A percentile compares a stretch with the other conserved stretches of the same genome.
Conservation (phyloP, 2,329 filamentous ascomycete species). For the Colletotrichum chrysophilum region DNA sequence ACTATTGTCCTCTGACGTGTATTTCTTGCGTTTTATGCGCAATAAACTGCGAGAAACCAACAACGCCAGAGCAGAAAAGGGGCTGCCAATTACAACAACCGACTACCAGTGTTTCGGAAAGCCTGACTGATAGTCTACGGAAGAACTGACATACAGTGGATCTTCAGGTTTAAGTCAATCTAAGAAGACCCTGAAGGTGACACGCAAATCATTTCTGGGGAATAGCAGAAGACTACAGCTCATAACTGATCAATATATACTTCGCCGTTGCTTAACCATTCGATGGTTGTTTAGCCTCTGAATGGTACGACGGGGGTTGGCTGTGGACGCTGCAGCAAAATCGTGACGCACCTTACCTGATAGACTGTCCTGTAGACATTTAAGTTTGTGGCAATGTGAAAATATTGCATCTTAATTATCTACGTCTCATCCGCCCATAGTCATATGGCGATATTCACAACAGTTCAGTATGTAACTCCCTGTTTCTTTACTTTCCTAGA, state of each 20-base stretch:
- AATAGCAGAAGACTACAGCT: fast-evolving
- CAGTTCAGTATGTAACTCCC: too few species aligned
- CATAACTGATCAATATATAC: not conserved
- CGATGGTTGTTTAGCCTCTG: not conserved
- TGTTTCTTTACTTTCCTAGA: too few species aligned
- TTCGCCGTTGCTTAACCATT: fast-evolving
- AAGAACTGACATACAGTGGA: fast-evolving
- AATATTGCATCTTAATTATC: fast-evolving
- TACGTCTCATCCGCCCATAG: not conserved
- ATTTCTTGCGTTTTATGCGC: fast-evolving
- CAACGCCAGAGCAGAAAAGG: too few species aligned
- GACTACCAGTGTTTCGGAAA: fast-evolving
- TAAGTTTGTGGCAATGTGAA: fast-evolving
- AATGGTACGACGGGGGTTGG: not conserved
- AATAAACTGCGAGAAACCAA: too few species aligned
- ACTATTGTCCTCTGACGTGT: too few species aligned
- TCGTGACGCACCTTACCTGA: fast-evolving
- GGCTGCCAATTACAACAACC: too few species aligned
- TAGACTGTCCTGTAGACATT: fast-evolving
- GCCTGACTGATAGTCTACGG: fast-evolving
- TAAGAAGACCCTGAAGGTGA: not conserved
- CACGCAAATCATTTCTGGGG: not conserved
- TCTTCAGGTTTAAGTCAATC: not conserved
- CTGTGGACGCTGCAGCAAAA: fast-evolving
- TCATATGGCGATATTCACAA: too few species aligned